Evolutionary conservation across 2,329 filamentous ascomycete species (phyloP).

Genomic region (Hypoxylon sp.): DNA sequence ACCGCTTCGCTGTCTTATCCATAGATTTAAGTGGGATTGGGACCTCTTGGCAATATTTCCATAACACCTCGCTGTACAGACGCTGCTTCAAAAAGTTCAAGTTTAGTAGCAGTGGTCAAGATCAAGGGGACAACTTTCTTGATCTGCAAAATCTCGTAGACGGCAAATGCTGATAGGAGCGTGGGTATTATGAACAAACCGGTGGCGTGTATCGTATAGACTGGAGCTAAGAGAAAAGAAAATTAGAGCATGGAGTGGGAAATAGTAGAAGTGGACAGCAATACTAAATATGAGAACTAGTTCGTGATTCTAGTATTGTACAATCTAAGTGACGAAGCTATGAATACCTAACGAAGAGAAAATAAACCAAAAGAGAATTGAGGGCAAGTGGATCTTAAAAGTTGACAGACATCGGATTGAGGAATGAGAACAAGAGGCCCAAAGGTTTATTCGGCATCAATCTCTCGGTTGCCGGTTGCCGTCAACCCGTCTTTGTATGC

Average conservation of each 20-base stretch:
- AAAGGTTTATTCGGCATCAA: constrained; percentile 7
- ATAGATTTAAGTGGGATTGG: constrained; percentile 11
- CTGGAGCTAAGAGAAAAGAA: not conserved
- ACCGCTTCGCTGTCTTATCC: constrained; percentile 2
- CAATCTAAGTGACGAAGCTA: not conserved
- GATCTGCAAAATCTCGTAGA: constrained; percentile 1
- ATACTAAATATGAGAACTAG: constrained; percentile 2
- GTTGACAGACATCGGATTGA: constrained; percentile 10
- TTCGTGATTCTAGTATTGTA: constrained; percentile 1
- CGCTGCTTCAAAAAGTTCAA: not conserved
- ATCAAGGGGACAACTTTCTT: constrained; percentile 8
- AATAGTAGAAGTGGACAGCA: not conserved
- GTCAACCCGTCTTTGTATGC: constrained; percentile 24
- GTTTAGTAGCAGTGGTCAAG: not conserved
- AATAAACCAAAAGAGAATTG: not conserved
- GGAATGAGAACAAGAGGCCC: constrained; percentile 8
- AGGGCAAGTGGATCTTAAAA: constrained; percentile 9
- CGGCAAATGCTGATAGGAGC: not conserved
- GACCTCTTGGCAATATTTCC: constrained; percentile 15
- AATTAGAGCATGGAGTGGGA: not conserved
- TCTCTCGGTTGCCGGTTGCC: constrained; percentile 36
- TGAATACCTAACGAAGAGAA: not conserved
- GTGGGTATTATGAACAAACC: not conserved
- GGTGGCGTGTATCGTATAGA: constrained; percentile 2
- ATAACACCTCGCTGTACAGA: constrained; percentile 36